Evolutionary conservation across 2,329 filamentous ascomycete species (phyloP).

Genomic region (Orbilia javanica): DNA sequence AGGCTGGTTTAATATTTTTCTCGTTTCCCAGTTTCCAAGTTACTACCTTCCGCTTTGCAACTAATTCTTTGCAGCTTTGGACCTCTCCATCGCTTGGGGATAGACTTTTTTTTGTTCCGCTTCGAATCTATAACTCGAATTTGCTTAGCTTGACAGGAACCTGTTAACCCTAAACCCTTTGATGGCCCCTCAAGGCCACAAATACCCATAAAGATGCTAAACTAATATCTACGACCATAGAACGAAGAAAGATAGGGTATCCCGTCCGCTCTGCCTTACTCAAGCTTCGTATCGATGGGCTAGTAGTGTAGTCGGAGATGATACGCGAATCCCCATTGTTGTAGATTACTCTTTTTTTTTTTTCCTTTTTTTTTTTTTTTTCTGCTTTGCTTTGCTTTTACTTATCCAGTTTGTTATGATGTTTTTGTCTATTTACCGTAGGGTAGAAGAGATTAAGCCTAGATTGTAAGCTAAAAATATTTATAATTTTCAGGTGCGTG

Average conservation of each 20-base stretch:
- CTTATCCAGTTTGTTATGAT: no score
- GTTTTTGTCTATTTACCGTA: no score
- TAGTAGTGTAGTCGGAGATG: constrained; percentile 55
- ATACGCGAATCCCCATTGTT: constrained; percentile 54
- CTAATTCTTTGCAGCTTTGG: no score
- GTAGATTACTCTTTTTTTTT: constrained; percentile 18
- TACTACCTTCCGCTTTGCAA: no score
- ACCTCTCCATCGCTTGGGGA: no score
- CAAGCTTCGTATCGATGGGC: constrained; percentile 50
- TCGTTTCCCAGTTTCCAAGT: no score
- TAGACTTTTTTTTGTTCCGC: neutral
- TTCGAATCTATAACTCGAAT: neutral
- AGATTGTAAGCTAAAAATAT: no score
- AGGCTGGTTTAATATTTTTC: no score
- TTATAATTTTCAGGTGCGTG: no score
- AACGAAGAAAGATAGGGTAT: constrained; percentile 37
- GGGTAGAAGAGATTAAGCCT: no score
- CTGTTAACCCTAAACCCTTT: constrained; percentile 4
- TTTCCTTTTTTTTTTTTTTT: neutral
- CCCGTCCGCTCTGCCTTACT: constrained; percentile 50
- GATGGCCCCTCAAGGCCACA: neutral
- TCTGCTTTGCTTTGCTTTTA: neutral
- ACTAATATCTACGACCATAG: constrained; percentile 36
- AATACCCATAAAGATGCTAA: neutral
- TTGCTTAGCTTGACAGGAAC: neutral